phyloP scores from a whole-genome alignment of 2,329 filamentous ascomycete species.

The Beauveria asiatica region DNA sequence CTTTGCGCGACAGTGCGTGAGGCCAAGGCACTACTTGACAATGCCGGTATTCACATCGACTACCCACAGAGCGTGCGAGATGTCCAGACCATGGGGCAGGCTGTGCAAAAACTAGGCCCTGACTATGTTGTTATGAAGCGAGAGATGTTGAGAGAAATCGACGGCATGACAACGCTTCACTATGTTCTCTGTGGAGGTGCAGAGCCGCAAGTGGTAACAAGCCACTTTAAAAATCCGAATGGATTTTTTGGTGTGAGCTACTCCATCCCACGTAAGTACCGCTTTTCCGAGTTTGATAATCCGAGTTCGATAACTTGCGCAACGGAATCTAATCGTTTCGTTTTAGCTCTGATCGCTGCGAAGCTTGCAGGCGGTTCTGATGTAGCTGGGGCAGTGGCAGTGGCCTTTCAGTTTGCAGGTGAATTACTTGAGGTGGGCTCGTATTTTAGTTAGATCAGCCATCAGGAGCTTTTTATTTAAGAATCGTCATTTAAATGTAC shows the following conservation, averaged over 20 bases:
- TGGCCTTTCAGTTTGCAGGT: conserved; percentile 6
- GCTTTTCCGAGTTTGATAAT: too few relatives aligned
- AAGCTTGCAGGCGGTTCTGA: not conserved
- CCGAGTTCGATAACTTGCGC: not conserved
- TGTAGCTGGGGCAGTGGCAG: conserved; percentile 6
- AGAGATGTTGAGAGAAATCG: not conserved
- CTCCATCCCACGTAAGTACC: conserved; percentile 7
- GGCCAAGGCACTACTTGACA: conserved; percentile 2
- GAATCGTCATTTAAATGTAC: not conserved
- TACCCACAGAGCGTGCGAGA: conserved; percentile 6
- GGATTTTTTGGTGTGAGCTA: conserved; percentile 6
- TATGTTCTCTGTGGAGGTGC: conserved; percentile 7
- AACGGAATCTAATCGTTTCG: not conserved
- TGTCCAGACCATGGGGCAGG: conserved; percentile 2
- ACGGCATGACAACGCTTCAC: conserved; percentile 8
- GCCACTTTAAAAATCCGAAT: conserved; percentile 6
- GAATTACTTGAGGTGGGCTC: conserved; percentile 1
- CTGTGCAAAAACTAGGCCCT: conserved; percentile 1
- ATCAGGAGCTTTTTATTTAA: not conserved
- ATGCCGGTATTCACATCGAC: not conserved
- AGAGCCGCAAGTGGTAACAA: not conserved
- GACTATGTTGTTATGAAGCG: conserved; percentile 9
- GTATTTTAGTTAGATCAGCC: not conserved
- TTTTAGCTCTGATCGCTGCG: conserved; percentile 5
- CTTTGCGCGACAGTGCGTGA: conserved; percentile 8